These are phyloP conservation scores for Coemansia furcata DNA, from an alignment of 192 early-diverging fungal genomes.

Conservation along the genomic window DNA sequence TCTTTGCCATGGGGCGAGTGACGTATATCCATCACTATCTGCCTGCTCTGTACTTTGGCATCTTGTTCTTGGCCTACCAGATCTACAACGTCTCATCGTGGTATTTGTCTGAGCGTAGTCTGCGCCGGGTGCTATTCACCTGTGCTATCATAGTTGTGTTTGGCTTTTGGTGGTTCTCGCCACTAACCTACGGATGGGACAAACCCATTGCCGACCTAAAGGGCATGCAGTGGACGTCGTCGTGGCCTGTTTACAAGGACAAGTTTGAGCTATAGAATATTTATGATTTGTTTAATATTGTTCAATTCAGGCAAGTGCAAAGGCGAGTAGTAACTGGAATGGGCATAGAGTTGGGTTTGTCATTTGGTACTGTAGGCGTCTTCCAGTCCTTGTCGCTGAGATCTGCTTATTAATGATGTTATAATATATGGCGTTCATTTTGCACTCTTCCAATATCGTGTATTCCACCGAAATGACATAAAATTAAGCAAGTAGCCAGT, in stretches of 20 bases:
- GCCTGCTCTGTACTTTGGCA: constrained; percentile 80
- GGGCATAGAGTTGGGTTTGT: too few species aligned
- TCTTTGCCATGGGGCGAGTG: constrained; percentile 88
- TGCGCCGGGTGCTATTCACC: constrained; percentile 36
- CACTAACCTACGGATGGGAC: constrained; percentile 78
- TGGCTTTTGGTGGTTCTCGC: constrained; percentile 64
- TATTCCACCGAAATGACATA: too few species aligned
- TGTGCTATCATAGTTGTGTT: constrained; percentile 21
- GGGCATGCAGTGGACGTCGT: constrained; percentile 63
- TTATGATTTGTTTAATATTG: not conserved
- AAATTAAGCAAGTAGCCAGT: too few species aligned
- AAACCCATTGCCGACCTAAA: constrained; percentile 57
- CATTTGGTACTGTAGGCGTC: too few species aligned
- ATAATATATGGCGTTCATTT: too few species aligned
- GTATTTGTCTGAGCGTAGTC: constrained; percentile 55
- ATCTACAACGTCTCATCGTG: constrained; percentile 55
- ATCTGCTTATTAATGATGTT: too few species aligned
- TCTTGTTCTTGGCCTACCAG: constrained; percentile 69
- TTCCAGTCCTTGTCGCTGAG: too few species aligned
- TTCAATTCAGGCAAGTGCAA: too few species aligned
- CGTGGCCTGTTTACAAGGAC: constrained; percentile 74
- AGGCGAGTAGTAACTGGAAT: too few species aligned
- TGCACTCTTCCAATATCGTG: too few species aligned
- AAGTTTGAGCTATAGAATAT: constrained; percentile 19
- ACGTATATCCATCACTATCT: constrained; percentile 97